Base-by-base conservation (phyloP, 2,329 filamentous ascomycete species). In the Claviceps purpurea region DNA sequence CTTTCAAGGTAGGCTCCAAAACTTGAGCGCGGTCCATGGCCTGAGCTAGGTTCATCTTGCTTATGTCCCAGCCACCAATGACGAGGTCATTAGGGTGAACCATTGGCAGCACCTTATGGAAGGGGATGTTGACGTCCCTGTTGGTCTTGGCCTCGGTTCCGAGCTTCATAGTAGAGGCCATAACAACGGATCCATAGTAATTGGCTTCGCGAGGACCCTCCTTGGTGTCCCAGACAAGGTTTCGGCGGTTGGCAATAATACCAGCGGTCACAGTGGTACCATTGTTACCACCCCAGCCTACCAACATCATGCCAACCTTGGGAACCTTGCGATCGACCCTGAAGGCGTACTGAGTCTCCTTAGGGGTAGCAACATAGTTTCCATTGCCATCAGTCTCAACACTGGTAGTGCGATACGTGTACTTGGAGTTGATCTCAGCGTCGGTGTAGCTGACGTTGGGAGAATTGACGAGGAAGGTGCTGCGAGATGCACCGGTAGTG, bases 201-300 rank as follows among this genome's bases (percentile, higher is more conserved):
- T 98, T 98, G 71, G 93, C 85, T 58, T 80, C 75, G 58, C 82
- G 88, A 60, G 79, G 73, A 50, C 90, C 90, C 70, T 96, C 89
- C 64, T 91, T 90, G 62, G 93, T 97, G 58, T 96, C 88, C 93
- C 93, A 98, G 56, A 77, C 75, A 54, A 97, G 79, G 54, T 81
- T 78, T 61, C 84, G 87, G 66, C 88, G 87, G 73, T 98, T 98
- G 71, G 91, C 93, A 67, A 98, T 79, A 71, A 98, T 95, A 68
- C 91, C 93, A 56, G 93, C 93, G 55, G 93, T 97, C 56, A 98
- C 89, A 54, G 93, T 98, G 59, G 89, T 89, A 59, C 93, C 93
- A 68, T 98, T 98, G 81, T 98, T 98, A 65, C 93, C 93, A 71
- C 93, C 93, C 82, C 86, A 91, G 58, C 93, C 93, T 60, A 98